Base-by-base conservation (phyloP, 192 early-diverging fungal genomes). In the Podochytrium sp. region DNA sequence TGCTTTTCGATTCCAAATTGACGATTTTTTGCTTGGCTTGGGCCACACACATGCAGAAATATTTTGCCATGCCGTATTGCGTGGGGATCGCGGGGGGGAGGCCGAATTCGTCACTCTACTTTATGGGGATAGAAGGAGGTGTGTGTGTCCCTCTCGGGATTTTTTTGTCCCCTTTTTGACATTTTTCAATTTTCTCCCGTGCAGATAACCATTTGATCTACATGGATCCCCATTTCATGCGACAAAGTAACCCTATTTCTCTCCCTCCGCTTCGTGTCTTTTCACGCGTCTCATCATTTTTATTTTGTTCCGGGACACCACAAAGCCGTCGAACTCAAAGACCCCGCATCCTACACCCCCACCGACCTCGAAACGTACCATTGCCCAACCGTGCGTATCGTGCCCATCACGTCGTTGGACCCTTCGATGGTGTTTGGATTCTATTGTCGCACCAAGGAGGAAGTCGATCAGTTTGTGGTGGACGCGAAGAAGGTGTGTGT, bases 381-480 rank as follows among this genome's bases (percentile, higher is more conserved):
- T 74, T 96, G 94, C 79, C 84, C 81, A 32, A 86, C 79, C 2
- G 88, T 91, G 1, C 86, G 90, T 16, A 91, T 91, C 61, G 85
- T 97, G 29, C 78, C 90, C 18, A 85, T 99, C 33, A 83, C 80
- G 20, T 79, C 89, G 16, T 76, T 99, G 52, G 97, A 99, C 77
- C 97, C 97, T 1, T 96, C 94, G 1, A 92, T 99, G 89, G 85
- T 97, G 2, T 79, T 97, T 71, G 96, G 95, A 1, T 99, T 97
- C 75, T 96, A 90, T 76, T 91, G 89, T 66, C 74, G 78, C 29
- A 86, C 86, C 40, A 58, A 71, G 27, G 61, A 55, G 1, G 91
- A 92, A 3, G 92, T 93, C 67, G 83, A 89, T 39, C 59, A 73
- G 6, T 86, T 93, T 69, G 87, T 87, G 71, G 55, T 74, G n/a